Base-by-base conservation (phyloP, 345 rosid genomes). In the Noccaea caerulescens region DNA sequence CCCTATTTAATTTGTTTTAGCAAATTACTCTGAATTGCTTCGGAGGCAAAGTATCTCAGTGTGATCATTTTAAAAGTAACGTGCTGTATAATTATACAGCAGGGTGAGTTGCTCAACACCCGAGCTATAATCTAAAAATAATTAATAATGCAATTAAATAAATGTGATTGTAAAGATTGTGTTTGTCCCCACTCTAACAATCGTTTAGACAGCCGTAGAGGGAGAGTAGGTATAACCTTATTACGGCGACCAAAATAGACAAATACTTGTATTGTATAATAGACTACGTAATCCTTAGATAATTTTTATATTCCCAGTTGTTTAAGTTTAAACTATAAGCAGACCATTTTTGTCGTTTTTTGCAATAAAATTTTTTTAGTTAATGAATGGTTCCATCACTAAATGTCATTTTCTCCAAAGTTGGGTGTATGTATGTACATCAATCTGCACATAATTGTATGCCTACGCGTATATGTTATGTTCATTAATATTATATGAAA, bases 81-180 rank as follows among this genome's bases (percentile, higher is more conserved):
- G 5, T 71, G 58, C 10, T 44, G 63, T 25, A 23, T 57, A 51
- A 58, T 65, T 37, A 60, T 20, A 62, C 37, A 54, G 53, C 77
- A 76, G 52, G 66, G 54, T 78, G 81, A 83, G 86, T 73, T 80
- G 86, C 80, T 63, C 72, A 63, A 77, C 79, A 67, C 68, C 81
- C 80, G 59, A 72, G 72, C 77, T 33, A 37, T 49, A 41, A 43
- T 61, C 55, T 37, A 49, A 32, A 20, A 66, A 65, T 44, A 47
- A 69, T 72, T 61, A 38, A 46, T 33, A 46, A 46, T 58, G 12
- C 34, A 20, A 41, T 56, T 58, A 63, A 56, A 70, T 39, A 20
- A 63, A 59, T 53, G 13, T 16, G 54, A 69, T 73, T 72, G 71
- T 73, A 80, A 83, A 78, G 82, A 79, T 80, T 69, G 43, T 54